Evolutionary conservation across 495 filamentous ascomycete species (phyloP), one percentile per base, ranked within the genome.

Genomic region (Aspergillus mulundensis): DNA sequence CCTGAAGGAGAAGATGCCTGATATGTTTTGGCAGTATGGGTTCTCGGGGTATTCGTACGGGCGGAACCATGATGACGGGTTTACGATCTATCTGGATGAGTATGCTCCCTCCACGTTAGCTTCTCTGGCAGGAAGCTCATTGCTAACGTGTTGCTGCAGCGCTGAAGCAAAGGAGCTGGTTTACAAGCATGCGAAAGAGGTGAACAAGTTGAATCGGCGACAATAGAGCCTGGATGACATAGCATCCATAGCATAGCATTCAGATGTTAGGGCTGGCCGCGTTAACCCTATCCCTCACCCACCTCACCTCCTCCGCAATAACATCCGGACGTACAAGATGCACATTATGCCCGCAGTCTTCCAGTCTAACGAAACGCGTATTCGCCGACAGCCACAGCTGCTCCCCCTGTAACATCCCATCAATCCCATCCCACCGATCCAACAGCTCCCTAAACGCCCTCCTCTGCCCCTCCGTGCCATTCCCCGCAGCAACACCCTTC

Each of bases 281-380:
- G n/a, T n/a, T n/a, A 39, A 50, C n/a, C 15, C n/a, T 36, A 38
- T 50, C 47, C 11, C 47, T 38, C 39, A 40, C 38, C 78, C 79
- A 82, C 56, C 48, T 52, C 7, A 81, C 68, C 61, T 77, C 76
- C 19, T 59, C 59, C 0, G 71, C 75, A 48, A 82, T 68, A 12
- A 78, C 66, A 46, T 79, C 78, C 30, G 78, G 15, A 7, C 73
- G 66, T 6, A 74, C 58, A 19, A 77, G 47, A 55, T 79, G 71
- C 12, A 82, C 68, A 66, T 80, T 65, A 60, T 82, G 79, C 18
- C 78, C 78, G 59, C 74, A 78, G 19, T 74, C 76, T 6, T 70
- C 60, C 24, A 32, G 0, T 73, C 74, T 28, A 1, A 45, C 21
- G 7, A 45, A 45, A 15, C 20, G 43, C 43, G 43, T 45, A 8